phyloP scores from a whole-genome alignment of 495 filamentous ascomycete genomes.

The Neurospora sp. region DNA sequence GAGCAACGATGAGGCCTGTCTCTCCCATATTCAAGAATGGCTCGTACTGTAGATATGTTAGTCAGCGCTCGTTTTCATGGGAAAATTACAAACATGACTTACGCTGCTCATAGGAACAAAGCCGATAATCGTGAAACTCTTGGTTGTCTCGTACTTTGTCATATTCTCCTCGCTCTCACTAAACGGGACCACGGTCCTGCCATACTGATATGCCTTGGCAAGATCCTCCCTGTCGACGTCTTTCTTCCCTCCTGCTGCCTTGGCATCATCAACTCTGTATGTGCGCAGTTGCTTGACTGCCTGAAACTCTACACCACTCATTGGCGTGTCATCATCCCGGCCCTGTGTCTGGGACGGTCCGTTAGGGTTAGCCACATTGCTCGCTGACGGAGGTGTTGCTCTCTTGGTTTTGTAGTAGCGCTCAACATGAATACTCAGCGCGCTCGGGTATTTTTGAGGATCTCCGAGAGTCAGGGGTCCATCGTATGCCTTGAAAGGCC shows the following conservation, averaged over 20 bases:
- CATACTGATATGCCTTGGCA: constrained; percentile 90
- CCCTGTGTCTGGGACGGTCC: constrained; percentile 38
- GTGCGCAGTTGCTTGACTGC: constrained; percentile 60
- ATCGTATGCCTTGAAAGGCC: constrained; percentile 66
- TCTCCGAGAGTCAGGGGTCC: constrained; percentile 77
- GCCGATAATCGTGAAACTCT: constrained; percentile 70
- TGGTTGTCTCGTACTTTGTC: constrained; percentile 66
- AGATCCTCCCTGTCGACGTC: constrained; percentile 79
- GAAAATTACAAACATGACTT: constrained; percentile 6
- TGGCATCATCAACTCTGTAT: constrained; percentile 70
- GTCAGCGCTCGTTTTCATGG: not conserved
- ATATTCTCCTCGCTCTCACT: constrained; percentile 72
- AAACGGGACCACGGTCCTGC: constrained; percentile 83
- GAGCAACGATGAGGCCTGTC: constrained; percentile 60
- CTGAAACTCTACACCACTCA: constrained; percentile 40
- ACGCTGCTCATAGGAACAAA: constrained; percentile 73
- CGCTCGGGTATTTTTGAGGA: constrained; percentile 58
- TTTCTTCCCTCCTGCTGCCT: constrained; percentile 65
- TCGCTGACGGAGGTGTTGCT: constrained; percentile 64
- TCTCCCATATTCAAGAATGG: constrained; percentile 78
- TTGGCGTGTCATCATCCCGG: constrained; percentile 35
- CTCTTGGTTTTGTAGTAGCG: constrained; percentile 77
- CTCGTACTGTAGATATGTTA: constrained; percentile 51
- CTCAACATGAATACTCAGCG: constrained; percentile 77
- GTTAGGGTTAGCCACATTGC: constrained; percentile 54